Percentiles rank a stretch among this genome's conserved stretches.
Evolutionary conservation across 1,284 basidiomycete genomes (phyloP).

Genomic region (Cryptococcus maquisensis): DNA sequence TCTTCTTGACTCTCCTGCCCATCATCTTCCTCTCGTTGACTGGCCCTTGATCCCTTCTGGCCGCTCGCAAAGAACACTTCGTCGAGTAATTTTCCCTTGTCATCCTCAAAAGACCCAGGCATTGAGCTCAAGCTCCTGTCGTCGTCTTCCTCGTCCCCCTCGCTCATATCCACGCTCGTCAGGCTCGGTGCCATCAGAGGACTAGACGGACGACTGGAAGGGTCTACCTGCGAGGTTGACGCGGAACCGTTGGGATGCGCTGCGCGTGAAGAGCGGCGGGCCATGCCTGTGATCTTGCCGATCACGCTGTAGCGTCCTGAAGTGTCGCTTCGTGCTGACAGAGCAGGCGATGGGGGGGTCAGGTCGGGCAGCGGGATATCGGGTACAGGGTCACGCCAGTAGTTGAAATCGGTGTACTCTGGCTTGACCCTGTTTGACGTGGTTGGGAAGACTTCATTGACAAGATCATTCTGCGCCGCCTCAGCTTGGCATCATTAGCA

Average conservation of each 20-base stretch:
- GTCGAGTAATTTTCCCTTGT: slow-evolving; percentile 5
- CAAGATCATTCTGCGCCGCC: slow-evolving; percentile 84
- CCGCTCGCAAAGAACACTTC: slow-evolving; percentile 19
- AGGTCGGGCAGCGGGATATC: slow-evolving; percentile 83
- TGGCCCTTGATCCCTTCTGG: slow-evolving; percentile 40
- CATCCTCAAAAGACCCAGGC: slow-evolving; percentile 65
- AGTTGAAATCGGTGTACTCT: slow-evolving; percentile 96
- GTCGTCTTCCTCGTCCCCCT: slow-evolving; percentile 46
- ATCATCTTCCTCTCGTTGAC: slow-evolving; percentile 17
- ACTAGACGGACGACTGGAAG: slow-evolving; percentile 21
- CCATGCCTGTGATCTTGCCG: slow-evolving; percentile 71
- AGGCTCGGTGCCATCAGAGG: slow-evolving; percentile 43
- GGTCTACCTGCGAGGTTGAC: slow-evolving; percentile 11
- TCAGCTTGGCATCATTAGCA: background rate
- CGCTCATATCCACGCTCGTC: slow-evolving; percentile 36
- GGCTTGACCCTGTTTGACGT: slow-evolving; percentile 81
- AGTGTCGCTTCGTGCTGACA: slow-evolving; percentile 84
- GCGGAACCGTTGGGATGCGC: background rate
- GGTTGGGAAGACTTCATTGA: slow-evolving; percentile 99
- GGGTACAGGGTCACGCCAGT: slow-evolving; percentile 77
- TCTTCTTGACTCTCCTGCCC: slow-evolving; percentile 8
- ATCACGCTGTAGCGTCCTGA: slow-evolving; percentile 72
- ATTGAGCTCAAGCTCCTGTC: slow-evolving; percentile 65
- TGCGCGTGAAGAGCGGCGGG: slow-evolving; percentile 48
- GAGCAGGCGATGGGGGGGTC: slow-evolving; percentile 82